Base-by-base conservation (phyloP, 2,329 filamentous ascomycete genomes). In the Sclerotinia trifoliorum region DNA sequence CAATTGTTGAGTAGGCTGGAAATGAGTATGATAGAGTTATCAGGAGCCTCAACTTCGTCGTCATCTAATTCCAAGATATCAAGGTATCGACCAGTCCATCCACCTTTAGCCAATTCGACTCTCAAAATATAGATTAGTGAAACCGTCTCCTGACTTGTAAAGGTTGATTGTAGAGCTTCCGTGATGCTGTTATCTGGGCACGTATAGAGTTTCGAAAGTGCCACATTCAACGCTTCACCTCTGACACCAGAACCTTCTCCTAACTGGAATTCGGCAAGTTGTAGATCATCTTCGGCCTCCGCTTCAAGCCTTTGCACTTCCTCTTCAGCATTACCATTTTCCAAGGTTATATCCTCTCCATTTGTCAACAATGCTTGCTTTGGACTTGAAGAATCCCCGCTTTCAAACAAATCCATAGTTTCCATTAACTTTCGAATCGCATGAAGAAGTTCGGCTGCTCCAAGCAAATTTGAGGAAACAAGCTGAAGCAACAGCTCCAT, bases 21-120 rank as follows among this genome's bases (percentile, higher is more conserved):
- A 70, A 94, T 89, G 52, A 92, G 85, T 21, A 86, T 83, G 72
- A 94, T 89, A 64, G 88, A 87, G 62, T 86, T 86, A 74, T 93
- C 88, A 26, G 89, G 86, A 0, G 87, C 85, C 4, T 82, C 80
- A 19, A 81, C 77, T 15, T 78, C 77, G 10, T 83, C 82, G n/a
- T 80, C 79, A 32, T 81, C 78, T 19, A 78, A 74, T 51, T 85
- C 82, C 42, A 83, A 80, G 64, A 81, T 78, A 21, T 84, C 89
- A 49, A 91, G 80, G 77, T 93, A 93, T 29, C 86, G 83, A 24
- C 87, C 86, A 0, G 90, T 92, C 91, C 91, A 94, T 44, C 89
- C 88, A 68, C 91, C 91, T 71, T 88, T 86, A 64, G 88, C 86
- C 57, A 94, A 83, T 79, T 94, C 90, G 71, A 90, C 83, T 67